A percentile compares a stretch with the other conserved stretches of the same genome.
Conservation (phyloP, 345 rosid genomes). For the Hibiscus trionum region DNA sequence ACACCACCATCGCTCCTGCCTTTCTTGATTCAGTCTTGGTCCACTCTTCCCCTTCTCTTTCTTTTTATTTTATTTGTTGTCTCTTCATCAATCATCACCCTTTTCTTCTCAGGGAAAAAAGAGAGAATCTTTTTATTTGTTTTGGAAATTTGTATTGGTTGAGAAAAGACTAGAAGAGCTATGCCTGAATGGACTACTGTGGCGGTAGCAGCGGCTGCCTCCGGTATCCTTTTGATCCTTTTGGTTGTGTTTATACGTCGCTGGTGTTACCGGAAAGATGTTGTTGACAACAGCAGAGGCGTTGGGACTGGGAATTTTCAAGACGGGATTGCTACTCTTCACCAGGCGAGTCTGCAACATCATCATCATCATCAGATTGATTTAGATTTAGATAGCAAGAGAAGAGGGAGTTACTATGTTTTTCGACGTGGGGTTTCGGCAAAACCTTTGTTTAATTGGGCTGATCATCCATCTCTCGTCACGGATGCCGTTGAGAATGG, state of each 20-base stretch:
- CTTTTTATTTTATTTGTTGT: background rate
- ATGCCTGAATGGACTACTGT: constrained; percentile 39
- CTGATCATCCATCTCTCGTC: constrained; percentile 63
- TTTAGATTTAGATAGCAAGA: constrained; percentile 38
- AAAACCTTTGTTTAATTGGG: constrained; percentile 59
- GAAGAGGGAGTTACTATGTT: constrained; percentile 36
- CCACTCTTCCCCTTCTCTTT: constrained; percentile 20
- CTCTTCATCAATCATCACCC: background rate
- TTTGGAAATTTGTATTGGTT: background rate
- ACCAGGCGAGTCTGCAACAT: constrained; percentile 27
- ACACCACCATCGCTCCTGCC: constrained; percentile 14
- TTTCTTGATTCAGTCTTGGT: constrained; percentile 48
- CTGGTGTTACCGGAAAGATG: constrained; percentile 25
- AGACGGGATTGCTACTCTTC: constrained; percentile 53
- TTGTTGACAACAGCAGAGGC: constrained; percentile 1
- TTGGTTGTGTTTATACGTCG: constrained; percentile 36
- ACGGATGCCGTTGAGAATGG: constrained; percentile 79
- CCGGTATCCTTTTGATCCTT: constrained; percentile 20
- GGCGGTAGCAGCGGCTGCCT: constrained; percentile 24
- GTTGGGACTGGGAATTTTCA: constrained; percentile 27
- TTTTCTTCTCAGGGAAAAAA: background rate
- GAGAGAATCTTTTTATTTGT: background rate
- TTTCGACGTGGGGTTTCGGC: constrained; percentile 36
- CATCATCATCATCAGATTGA: constrained; percentile 59
- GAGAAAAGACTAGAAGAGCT: constrained; percentile 11